Percentiles rank a stretch among this genome's conserved stretches.
Evolutionary conservation across 1,139 yeast species (phyloP).

Genomic region (Scheffersomyces quercinus): DNA sequence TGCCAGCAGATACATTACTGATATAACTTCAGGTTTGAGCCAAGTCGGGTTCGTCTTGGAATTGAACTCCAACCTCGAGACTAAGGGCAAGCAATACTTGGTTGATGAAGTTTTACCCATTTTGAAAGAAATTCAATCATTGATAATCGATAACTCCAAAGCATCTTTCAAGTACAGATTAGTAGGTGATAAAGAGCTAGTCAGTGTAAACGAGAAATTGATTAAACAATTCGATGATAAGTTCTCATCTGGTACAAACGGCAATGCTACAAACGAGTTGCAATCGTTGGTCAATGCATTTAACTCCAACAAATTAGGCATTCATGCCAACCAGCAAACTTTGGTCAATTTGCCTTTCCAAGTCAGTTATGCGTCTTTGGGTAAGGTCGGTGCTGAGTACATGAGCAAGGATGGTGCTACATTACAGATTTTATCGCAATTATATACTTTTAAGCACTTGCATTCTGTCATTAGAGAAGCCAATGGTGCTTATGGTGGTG

Average conservation of each 20-base stretch:
- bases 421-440: conserved; percentile 76
- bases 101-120: conserved; percentile 61
- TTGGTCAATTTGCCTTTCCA: conserved; percentile 81
- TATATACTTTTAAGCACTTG: conserved; percentile 77
- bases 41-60: conserved; percentile 73
- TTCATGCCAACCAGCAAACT: conserved; percentile 25
- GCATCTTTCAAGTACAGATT: conserved; percentile 52
- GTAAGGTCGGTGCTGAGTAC: conserved; percentile 68
- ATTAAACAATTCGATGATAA: conserved; percentile 35
- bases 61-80: conserved; percentile 52
- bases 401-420: conserved; percentile 77
- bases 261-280: conserved; percentile 2
- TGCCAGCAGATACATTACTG: conserved; percentile 59
- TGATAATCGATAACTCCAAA: conserved; percentile 34
- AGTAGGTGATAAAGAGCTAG: conserved; percentile 54
- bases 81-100: conserved; percentile 51
- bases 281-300: conserved; percentile 8
- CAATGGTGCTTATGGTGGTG: conserved; percentile 99
- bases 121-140: conserved; percentile 53
- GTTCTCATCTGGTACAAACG: conserved; percentile 2
- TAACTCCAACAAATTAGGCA: conserved; percentile 10
- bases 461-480: conserved; percentile 92
- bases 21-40: conserved; percentile 67
- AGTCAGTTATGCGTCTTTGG: conserved; percentile 79
- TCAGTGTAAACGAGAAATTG: conserved; percentile 42